phyloP scores from a whole-genome alignment of 495 filamentous ascomycete genomes.

The Xylaria venustula region DNA sequence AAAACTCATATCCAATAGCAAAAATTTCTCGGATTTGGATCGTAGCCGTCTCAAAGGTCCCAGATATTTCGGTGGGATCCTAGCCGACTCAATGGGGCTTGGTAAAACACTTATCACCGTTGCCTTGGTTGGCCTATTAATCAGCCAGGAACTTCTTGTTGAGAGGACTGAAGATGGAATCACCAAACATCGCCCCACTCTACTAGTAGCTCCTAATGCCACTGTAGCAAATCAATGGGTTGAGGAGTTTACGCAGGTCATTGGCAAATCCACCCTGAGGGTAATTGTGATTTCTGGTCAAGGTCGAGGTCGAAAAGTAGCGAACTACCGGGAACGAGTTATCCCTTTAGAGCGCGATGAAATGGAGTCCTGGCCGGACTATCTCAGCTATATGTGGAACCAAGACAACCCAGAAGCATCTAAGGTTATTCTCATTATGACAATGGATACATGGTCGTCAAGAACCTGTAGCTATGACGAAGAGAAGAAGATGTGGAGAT shows the following conservation, averaged over 20 bases:
- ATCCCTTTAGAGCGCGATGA: background rate
- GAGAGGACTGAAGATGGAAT: background rate
- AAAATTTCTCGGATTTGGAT: conserved; percentile 9
- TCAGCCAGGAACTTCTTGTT: conserved; percentile 20
- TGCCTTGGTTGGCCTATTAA: conserved; percentile 20
- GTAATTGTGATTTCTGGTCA: conserved; percentile 18
- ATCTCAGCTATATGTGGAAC: conserved; percentile 22
- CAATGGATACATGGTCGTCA: conserved; percentile 23
- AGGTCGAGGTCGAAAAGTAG: conserved; percentile 7
- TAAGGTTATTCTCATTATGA: conserved; percentile 14
- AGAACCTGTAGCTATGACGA: conserved; percentile 16
- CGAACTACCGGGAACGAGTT: background rate
- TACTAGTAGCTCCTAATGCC: conserved; percentile 21
- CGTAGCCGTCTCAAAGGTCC: conserved; percentile 18
- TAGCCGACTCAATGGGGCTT: conserved; percentile 93
- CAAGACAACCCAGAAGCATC: conserved; percentile 8
- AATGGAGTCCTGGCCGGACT: conserved; percentile 15
- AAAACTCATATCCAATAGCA: background rate
- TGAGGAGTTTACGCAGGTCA: conserved; percentile 15
- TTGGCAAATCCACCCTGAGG: conserved; percentile 1
- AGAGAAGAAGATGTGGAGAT: conserved; percentile 4
- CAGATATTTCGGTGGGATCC: conserved; percentile 63
- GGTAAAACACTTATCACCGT: conserved; percentile 71
- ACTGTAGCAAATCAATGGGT: conserved; percentile 27
- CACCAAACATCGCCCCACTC: conserved; percentile 16